These are phyloP conservation scores for Takakia lepidozioides DNA, from an alignment of 225 moss, liverwort and hornwort genomes.

Conservation along the genomic window DNA sequence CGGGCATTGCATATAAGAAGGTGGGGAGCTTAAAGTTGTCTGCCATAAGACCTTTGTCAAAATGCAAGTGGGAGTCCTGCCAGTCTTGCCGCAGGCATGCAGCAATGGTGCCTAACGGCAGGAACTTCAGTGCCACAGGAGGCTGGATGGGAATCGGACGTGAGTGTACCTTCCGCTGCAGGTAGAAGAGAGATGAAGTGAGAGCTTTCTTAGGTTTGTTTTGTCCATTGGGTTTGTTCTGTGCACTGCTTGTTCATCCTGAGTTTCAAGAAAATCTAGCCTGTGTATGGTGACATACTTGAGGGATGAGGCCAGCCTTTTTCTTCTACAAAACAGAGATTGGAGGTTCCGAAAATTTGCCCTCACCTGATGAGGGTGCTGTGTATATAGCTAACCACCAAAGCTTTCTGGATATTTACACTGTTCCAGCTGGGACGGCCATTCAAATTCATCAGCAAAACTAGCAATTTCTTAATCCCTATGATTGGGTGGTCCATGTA, in stretches of 20 bases:
- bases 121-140: no score
- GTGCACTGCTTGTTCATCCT: no score
- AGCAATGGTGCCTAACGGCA: no score
- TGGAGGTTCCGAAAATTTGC: slow-evolving; percentile 84
- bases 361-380: slow-evolving; percentile 67
- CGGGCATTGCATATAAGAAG: slow-evolving; percentile 98
- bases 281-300: no score
- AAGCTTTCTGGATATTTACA: slow-evolving; percentile 93
- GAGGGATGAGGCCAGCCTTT: no score
- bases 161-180: no score
- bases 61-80: slow-evolving; percentile 88
- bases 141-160: no score
- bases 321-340: slow-evolving; percentile 88
- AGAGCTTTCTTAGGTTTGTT: no score
- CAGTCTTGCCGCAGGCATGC: no score
- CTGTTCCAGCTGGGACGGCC: slow-evolving; percentile 88
- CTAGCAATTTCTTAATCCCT: slow-evolving; percentile 89
- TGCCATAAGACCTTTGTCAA: slow-evolving; percentile 36
- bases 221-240: no score
- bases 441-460: slow-evolving; percentile 98
- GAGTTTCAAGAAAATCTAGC: no score
- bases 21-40: slow-evolving; percentile 81
- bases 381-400: slow-evolving; percentile 98
- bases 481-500: slow-evolving; percentile 94
- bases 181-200: no score